Base-by-base conservation (phyloP, 2,329 filamentous ascomycete species). In the Aspergillus versicolor region DNA sequence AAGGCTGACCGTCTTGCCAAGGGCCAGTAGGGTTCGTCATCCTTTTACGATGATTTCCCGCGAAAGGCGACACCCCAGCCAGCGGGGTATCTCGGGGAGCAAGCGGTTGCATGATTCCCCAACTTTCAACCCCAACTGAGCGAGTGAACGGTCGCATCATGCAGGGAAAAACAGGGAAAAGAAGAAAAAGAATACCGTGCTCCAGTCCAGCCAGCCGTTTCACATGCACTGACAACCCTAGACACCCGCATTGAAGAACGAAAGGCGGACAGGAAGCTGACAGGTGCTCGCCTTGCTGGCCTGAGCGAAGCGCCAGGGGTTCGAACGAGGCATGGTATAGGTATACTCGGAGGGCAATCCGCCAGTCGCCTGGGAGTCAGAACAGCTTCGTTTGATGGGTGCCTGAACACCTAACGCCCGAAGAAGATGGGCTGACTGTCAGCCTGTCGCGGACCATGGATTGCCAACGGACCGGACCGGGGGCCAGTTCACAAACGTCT, bases 381-480 rank as follows among this genome's bases (percentile, higher is more conserved):
- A 27, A 41, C 19, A 41, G 37, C 49, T 40, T 49, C 24, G 17
- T 47, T 41, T 32, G 44, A 45, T 52, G 34, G 57, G 52, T 60
- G 58, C 58, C 60, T 52, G 52, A 62, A 45, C 21, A 38, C 49
- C 55, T 51, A 43, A 40, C 44, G 32, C 49, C 54, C 19, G 37
- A 43, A 17, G 9, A 37, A 37, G 34, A 37, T 30, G 27, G 27
- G 27, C 27, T 30, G 24, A 5, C 24, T 24, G 24, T 24, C 24
- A 4, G 27, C 27, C 27, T 30, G 3, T 9, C 27, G 27, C 27
- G 27, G 27, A 30, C 27, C 27, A 30, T 30, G 27, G 17, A 43
- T 45, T 21, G 17, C 40, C 40, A 54, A 59, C 61, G 61, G 63
- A 61, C 57, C 63, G 61, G 63, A 55, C 61, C 63, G 63, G 61